Evolutionary conservation across 805 yeast species (phyloP), one percentile per base, ranked within the genome.

Genomic region (Ogataea kodamae): DNA sequence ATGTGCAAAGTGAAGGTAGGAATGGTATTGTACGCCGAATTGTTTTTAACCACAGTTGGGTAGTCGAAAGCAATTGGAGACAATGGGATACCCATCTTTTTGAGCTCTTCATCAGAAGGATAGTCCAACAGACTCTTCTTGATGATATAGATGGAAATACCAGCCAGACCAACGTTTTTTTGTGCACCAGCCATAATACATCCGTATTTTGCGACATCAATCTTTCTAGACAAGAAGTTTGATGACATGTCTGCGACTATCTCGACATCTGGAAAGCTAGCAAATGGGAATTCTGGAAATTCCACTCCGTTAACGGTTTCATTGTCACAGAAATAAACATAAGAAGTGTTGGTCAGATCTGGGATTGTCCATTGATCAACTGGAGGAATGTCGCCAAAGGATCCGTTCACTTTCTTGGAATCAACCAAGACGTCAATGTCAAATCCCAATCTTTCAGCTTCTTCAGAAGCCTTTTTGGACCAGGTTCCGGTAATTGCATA

Each of bases 301-400:
- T 92, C 98, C 37, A 81, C 85, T 42, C 99, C 99, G 57, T 86
- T 76, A 22, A 92, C 97, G 9, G 99, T 92, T 66, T 92, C 99
- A 61, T 92, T 92, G 62, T 92, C 98, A 65, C 97, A 89, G 53
- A 81, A 74, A 61, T 87, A 92, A 37, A 90, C 75, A 56, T 79
- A 92, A 2, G 97, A 87, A 16, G 88, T 77, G 35, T 81, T 75
- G 7, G 70, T 68, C 19, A 72, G 61, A 36, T 82, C 76, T 15
- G 76, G 68, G 44, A 73, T 73, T 10, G 37, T 35, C 95, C 95
- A 88, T 46, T 75, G 66, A 3, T 71, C 64, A 46, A 72, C 71
- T 11, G 68, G 62, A 19, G 95, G 95, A 48, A 89, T 78, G 19
- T 64, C 65, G 20, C 80, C 78, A 54, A 64, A 90, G 42, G 78